Base-by-base conservation (phyloP, 345 rosid genomes). In the Euphorbia lathyris region DNA sequence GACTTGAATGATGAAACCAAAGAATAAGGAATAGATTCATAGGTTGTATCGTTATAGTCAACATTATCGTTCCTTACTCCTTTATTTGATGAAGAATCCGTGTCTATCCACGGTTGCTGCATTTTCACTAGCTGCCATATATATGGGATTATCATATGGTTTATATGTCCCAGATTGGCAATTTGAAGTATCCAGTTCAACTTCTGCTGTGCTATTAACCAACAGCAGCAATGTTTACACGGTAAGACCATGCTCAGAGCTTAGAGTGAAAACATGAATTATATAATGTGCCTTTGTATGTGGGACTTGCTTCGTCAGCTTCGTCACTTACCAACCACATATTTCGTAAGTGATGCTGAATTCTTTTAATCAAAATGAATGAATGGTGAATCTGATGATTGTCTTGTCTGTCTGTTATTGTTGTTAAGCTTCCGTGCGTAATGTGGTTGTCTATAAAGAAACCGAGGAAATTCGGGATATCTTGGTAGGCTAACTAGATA, bases 151-250 rank as follows among this genome's bases (percentile, higher is more conserved):
- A 40, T 30, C 71, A 23, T 71, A 80, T 51, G 84, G 86, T 51
- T 17, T 83, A 59, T 83, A 78, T 65, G 86, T 83, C 71, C 84
- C 84, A 26, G 86, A 76, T 56, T 83, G 86, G 86, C 78, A 76
- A 64, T 80, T 78, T 69, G 76, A 70, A 20, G 13, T 50, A 7
- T 13, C 79, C 56, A 17, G 19, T 0, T 22, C 60, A 43, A 59
- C 74, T 12, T 67, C 66, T 66, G 50, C 79, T 45, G 65, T 52
- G 63, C 36, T 34, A 62, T 58, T 70, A n/a, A 29, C n/a, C 26
- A 81, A 72, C 38, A 70, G 61, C 7, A 76, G 62, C 68, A 20
- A 50, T 63, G 36, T 68, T 60, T 77, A 68, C 63, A 66, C 17
- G 70, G 86, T 83, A 60, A 72, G 79, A 38, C 48, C 60, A 40